Evolutionary conservation across 768 basidiomycete genomes (phyloP).

Genomic region (Auricularia heimuer): DNA sequence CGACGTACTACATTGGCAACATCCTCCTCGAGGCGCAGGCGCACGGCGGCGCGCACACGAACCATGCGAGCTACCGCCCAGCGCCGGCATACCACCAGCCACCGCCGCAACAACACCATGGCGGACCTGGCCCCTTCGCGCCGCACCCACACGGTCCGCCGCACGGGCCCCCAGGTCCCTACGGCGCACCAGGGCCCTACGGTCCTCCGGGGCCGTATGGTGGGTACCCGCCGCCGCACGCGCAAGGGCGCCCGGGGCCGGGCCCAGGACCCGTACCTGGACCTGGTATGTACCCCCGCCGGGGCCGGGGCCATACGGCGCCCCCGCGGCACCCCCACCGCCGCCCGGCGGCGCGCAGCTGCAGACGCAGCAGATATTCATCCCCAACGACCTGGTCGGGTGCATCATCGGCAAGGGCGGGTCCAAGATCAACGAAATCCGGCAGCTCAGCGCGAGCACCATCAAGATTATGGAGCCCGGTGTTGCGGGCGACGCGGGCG

Average conservation of each 20-base stretch:
- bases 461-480: constrained; percentile 99
- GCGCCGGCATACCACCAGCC: constrained; percentile 37
- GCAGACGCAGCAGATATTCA: constrained; percentile 96
- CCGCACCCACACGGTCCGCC: constrained; percentile 32
- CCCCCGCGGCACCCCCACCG: constrained; percentile 19
- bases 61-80: constrained; percentile 58
- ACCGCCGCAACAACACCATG: constrained; percentile 26
- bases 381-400: constrained; percentile 94
- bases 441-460: constrained; percentile 88
- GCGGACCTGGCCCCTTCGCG: constrained; percentile 23
- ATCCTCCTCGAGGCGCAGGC: constrained; percentile 89
- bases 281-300: constrained; percentile 3
- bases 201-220: constrained; percentile 10
- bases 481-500: constrained; percentile 46
- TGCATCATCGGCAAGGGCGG: constrained; percentile 98
- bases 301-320: not conserved
- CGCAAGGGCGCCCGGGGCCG: not conserved
- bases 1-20: constrained; percentile 98
- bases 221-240: constrained; percentile 22
- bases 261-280: not conserved
- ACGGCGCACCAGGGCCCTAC: constrained; percentile 10
- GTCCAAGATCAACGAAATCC: constrained; percentile 97
- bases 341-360: constrained; percentile 41
- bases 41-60: constrained; percentile 14
- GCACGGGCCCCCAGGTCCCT: constrained; percentile 10